Base-by-base conservation (phyloP, 306 rosid genomes). In the Corylus avellana region DNA sequence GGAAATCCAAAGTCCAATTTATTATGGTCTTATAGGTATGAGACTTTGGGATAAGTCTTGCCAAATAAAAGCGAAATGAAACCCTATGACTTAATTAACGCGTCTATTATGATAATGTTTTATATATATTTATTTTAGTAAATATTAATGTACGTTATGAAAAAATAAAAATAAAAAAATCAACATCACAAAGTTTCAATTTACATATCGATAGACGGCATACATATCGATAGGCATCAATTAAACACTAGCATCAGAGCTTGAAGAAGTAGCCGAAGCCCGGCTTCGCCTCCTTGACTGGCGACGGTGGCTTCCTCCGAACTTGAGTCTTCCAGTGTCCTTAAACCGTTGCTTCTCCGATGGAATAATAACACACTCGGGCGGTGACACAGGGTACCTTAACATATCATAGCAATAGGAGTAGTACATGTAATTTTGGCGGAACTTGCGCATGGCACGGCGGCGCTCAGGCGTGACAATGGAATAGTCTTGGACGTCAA, bases 231-330 rank as follows among this genome's bases (percentile, higher is more conserved):
- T 66, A 75, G 64, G 68, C 27, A 59, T 89, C 80, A 85, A 59
- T 89, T 79, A 85, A 75, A 80, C 68, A 75, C 72, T 80, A 46
- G 78, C 77, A 7, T 76, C 77, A 32, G 76, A 84, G 9, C 55
- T 27, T 16, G 83, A 78, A 75, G 76, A 3, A 62, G 62, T 63
- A 4, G 3, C 46, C 2, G 58, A 73, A 53, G 0, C 22, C 20
- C 88, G 91, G 57, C 84, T 35, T 69, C 84, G 77, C 77, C 95
- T 87, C 75, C 82, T 84, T 1, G 93, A 77, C 2, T 79, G 92
- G 12, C 91, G 87, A 8, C 83, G 90, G 73, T 90, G 99, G 79
- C 94, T 93, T 7, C 99, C 97, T 0, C 96, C 98, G 0, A 92
- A 95, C 77, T 59, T 91, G 88, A 91, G 77, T 78, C 98, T 83